A percentile compares a stretch with the other conserved stretches of the same genome.
Evolutionary conservation across 1,139 yeast genomes (phyloP).

Genomic region (Yamadazyma triangularis): DNA sequence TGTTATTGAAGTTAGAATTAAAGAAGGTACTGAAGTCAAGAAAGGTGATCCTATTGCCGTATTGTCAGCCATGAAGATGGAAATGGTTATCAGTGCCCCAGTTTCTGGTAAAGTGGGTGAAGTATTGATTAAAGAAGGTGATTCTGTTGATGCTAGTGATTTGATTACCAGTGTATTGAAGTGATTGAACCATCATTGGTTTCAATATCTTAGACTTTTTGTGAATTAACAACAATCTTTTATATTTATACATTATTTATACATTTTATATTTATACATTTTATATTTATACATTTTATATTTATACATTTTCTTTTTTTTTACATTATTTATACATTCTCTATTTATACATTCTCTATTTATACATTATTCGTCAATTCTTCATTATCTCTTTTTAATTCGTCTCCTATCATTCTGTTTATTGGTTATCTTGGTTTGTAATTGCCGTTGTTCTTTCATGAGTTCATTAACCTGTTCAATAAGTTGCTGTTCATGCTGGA

Average conservation of each 20-base stretch:
- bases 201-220: constrained; percentile 57
- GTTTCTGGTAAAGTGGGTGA: constrained; percentile 79
- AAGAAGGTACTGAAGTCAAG: constrained; percentile 82
- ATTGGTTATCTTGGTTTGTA: constrained; percentile 22
- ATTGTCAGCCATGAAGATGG: constrained; percentile 99
- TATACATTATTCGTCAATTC: constrained; percentile 97
- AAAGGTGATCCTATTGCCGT: constrained; percentile 97
- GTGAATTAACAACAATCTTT: constrained; percentile 67
- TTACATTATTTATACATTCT: constrained; percentile 95
- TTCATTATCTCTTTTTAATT: too few species aligned
- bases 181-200: constrained; percentile 35
- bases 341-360: constrained; percentile 96
- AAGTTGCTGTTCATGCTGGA: constrained; percentile 20
- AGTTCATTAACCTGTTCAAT: constrained; percentile 20
- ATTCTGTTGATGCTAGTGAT: constrained; percentile 92
- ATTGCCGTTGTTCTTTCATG: constrained; percentile 24
- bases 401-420: too few species aligned
- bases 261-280: constrained; percentile 78
- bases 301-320: too few species aligned
- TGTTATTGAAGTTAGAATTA: constrained; percentile 88
- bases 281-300: too few species aligned
- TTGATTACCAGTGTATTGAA: constrained; percentile 46
- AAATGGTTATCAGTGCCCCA: constrained; percentile 96
- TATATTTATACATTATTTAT: constrained; percentile 98
- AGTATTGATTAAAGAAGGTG: constrained; percentile 79